A percentile compares a stretch with the other conserved stretches of the same genome.
Evolutionary conservation across 495 filamentous ascomycete species (phyloP).

Genomic region (Xylaria bambusicola): DNA sequence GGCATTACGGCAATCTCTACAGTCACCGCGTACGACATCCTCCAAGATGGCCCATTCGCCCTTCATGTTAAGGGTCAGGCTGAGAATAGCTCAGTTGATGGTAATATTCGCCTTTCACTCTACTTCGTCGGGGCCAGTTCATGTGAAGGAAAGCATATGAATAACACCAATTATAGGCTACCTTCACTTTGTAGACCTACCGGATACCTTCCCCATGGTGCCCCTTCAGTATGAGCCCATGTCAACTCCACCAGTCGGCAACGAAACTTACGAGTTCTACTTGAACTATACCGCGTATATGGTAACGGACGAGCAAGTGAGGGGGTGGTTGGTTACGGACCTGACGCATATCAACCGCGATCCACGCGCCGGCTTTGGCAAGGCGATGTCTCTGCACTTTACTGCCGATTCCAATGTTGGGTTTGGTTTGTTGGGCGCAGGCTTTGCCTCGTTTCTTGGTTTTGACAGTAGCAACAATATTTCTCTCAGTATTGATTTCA

Average conservation of each 20-base stretch:
- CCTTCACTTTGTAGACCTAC: not conserved
- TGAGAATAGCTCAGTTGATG: slow-evolving; percentile 2
- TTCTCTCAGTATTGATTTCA: not conserved
- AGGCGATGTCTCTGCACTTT: not conserved
- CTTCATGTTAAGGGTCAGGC: not conserved
- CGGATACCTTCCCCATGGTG: not conserved
- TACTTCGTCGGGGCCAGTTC: too few relatives aligned
- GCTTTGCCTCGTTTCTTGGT: not conserved
- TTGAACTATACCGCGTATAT: slow-evolving; percentile 3
- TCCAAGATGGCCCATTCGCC: slow-evolving; percentile 6
- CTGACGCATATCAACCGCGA: not conserved
- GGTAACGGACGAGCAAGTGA: not conserved
- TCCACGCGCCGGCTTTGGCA: not conserved
- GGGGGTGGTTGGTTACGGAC: not conserved
- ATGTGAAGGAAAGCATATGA: not conserved
- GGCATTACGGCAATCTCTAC: slow-evolving; percentile 6
- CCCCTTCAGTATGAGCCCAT: not conserved
- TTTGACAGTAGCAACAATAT: not conserved
- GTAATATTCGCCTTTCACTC: not conserved
- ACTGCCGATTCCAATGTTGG: slow-evolving; percentile 1
- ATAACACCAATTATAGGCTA: not conserved
- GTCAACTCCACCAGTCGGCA: slow-evolving; percentile 2
- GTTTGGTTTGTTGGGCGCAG: not conserved
- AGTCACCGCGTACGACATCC: not conserved
- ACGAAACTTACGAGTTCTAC: slow-evolving; percentile 1